Percentiles rank a stretch among this genome's conserved stretches.
Evolutionary conservation across 179 eudicot species (phyloP).

Genomic region (Beta macrorhiza): DNA sequence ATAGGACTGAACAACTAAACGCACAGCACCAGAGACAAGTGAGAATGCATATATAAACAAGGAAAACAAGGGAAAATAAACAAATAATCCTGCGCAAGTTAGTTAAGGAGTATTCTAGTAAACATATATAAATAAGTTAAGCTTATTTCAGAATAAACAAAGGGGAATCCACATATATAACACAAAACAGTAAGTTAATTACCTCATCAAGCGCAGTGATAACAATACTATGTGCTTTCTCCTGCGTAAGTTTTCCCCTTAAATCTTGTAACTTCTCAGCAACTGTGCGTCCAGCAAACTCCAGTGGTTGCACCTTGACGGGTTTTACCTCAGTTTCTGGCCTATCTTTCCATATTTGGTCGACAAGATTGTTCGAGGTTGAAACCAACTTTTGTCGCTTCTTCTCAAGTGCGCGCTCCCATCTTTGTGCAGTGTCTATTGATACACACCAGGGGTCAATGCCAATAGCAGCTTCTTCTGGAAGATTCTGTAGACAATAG

Average conservation of each 20-base stretch:
- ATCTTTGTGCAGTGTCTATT: conserved; percentile 86
- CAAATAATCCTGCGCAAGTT: background rate
- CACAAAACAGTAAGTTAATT: conserved; percentile 3
- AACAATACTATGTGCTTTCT: conserved; percentile 67
- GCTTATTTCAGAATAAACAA: background rate
- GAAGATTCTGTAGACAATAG: conserved; percentile 52
- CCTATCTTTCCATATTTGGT: conserved; percentile 78
- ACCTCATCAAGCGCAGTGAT: conserved; percentile 88
- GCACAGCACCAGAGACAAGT: background rate
- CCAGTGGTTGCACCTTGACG: conserved; percentile 62
- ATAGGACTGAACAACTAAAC: background rate
- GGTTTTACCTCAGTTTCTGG: conserved; percentile 64
- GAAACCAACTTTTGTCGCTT: conserved; percentile 74
- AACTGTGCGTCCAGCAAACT: conserved; percentile 79
- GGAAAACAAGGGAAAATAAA: background rate
- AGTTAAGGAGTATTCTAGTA: background rate
- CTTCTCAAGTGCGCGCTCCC: conserved; percentile 77
- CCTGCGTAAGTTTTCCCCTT: conserved; percentile 61
- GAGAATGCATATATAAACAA: background rate
- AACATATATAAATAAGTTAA: background rate
- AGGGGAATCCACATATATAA: background rate
- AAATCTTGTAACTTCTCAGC: conserved; percentile 75
- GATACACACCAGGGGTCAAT: conserved; percentile 93
- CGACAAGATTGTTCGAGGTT: conserved; percentile 73
- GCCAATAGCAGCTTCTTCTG: conserved; percentile 75